Base-by-base conservation (phyloP, 176 grass and related monocot species). In the Zoysia japonica region DNA sequence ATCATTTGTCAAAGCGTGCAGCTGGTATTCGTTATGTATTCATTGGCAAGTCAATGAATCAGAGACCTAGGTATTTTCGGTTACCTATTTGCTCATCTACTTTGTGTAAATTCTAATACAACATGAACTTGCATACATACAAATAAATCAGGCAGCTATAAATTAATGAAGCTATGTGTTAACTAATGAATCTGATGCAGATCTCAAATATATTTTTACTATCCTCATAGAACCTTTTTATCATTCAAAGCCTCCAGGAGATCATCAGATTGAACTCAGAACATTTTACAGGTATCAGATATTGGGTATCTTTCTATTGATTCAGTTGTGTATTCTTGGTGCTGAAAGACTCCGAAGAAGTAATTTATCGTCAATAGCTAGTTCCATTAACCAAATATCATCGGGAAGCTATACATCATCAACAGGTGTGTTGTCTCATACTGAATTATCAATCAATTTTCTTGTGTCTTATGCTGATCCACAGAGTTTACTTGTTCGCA, bases 11-110 rank as follows among this genome's bases (percentile, higher is more conserved):
- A 47, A 99, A 99, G 82, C 88, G 96, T 69, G 92, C 88, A 81
- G 82, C 92, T 67, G 96, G 96, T 67, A 99, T 95, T 85, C 90
- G 82, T 70, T 99, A 99, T 82, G 96, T 99, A 43, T 99, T 99
- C 75, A 99, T 99, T 82, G 92, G 96, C 61, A 99, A 94, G 61
- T 92, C 92, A 67, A 88, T 94, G 82, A 92, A 93, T 84, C 96
- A 95, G 77, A 95, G 96, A 69, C 96, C 96, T 65, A 93, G 96
- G 92, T 98, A 88, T 74, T 50, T 41, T 82, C 47, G 0, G 9
- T 41, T 54, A 20, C 50, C 39, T 85, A 6, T 81, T 42, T 88
- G 37, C 14, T 67, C 61, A 55, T 61, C 39, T 67, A 72, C 42
- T 37, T 61, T 73, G 1, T 43, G 20, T 35, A 5, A 61, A 61